These are phyloP conservation scores for Suhomyces guaymorum DNA, from an alignment of 1,139 yeast genomes.

Conservation along the genomic window DNA sequence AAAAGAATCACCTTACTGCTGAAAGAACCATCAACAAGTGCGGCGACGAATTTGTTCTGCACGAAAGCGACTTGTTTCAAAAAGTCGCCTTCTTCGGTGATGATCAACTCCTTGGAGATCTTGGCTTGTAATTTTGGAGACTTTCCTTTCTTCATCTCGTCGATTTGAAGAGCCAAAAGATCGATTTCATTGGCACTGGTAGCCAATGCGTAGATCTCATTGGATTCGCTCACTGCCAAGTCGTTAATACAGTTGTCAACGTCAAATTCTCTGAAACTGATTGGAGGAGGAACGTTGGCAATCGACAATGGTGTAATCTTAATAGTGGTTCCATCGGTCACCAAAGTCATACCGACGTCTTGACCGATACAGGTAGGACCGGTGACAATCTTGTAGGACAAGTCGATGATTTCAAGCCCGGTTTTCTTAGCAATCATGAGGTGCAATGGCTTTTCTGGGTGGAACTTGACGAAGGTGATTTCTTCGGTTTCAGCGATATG, in stretches of 20 bases:
- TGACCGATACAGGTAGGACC: conserved; percentile 71
- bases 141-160: conserved; percentile 39
- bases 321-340: conserved; percentile 74
- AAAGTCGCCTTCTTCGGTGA: conserved; percentile 43
- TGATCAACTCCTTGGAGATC: conserved; percentile 28
- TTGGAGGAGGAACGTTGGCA: conserved; percentile 96
- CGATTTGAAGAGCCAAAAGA: conserved; percentile 26
- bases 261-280: conserved; percentile 67
- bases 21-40: conserved; percentile 54
- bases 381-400: conserved; percentile 60
- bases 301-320: conserved; percentile 79
- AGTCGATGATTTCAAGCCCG: conserved; percentile 64
- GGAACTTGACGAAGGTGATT: conserved; percentile 68
- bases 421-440: conserved; percentile 60
- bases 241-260: conserved; percentile 54
- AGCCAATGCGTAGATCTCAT: conserved; percentile 58
- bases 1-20: conserved; percentile 53
- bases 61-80: conserved; percentile 67
- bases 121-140: conserved; percentile 47
- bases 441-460: conserved; percentile 83
- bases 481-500: conserved; percentile 27
- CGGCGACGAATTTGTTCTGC: conserved; percentile 50
- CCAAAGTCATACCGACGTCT: conserved; percentile 78
- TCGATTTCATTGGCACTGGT: conserved; percentile 39
- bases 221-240: conserved; percentile 63